A percentile compares a stretch with the other conserved stretches of the same genome.
These are phyloP conservation scores for Yarrowia yakushimensis DNA, from an alignment of 805 yeast genomes.

Conservation along the genomic window DNA sequence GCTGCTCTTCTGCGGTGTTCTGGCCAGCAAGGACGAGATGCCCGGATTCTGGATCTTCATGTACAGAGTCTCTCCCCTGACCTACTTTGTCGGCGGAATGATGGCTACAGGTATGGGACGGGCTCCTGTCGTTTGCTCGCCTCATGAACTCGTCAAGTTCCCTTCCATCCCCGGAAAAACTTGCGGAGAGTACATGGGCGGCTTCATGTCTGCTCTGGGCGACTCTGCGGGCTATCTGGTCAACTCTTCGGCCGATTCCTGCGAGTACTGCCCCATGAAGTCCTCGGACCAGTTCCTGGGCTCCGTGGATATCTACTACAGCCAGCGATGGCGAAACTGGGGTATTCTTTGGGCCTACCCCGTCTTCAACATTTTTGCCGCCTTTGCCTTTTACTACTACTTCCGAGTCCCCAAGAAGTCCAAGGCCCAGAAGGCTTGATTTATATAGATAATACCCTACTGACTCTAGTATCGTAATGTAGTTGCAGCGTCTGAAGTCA, in stretches of 20 bases:
- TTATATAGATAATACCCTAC: too few species aligned
- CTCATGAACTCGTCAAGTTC: slow-evolving; percentile 47
- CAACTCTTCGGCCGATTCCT: slow-evolving; percentile 47
- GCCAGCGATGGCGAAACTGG: slow-evolving; percentile 52
- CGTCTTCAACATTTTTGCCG: slow-evolving; percentile 45
- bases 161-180: slow-evolving; percentile 55
- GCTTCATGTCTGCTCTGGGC: slow-evolving; percentile 41
- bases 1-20: slow-evolving; percentile 62
- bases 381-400: slow-evolving; percentile 54
- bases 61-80: slow-evolving; percentile 65
- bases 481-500: too few species aligned
- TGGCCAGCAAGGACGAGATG: slow-evolving; percentile 51
- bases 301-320: slow-evolving; percentile 34
- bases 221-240: slow-evolving; percentile 44
- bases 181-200: slow-evolving; percentile 53
- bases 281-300: slow-evolving; percentile 59
- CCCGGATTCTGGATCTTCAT: slow-evolving; percentile 81
- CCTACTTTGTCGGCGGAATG: slow-evolving; percentile 61
- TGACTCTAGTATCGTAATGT: too few species aligned
- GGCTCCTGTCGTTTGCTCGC: slow-evolving; percentile 47
- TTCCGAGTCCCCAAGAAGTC: slow-evolving; percentile 60
- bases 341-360: slow-evolving; percentile 54
- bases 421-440: slow-evolving; percentile 9
- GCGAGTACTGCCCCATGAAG: slow-evolving; percentile 58
- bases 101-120: slow-evolving; percentile 48